Evolutionary conservation across 805 yeast genomes (phyloP), one percentile per base, ranked within the genome.

Genomic region (Lipomyces chichibuensis): DNA sequence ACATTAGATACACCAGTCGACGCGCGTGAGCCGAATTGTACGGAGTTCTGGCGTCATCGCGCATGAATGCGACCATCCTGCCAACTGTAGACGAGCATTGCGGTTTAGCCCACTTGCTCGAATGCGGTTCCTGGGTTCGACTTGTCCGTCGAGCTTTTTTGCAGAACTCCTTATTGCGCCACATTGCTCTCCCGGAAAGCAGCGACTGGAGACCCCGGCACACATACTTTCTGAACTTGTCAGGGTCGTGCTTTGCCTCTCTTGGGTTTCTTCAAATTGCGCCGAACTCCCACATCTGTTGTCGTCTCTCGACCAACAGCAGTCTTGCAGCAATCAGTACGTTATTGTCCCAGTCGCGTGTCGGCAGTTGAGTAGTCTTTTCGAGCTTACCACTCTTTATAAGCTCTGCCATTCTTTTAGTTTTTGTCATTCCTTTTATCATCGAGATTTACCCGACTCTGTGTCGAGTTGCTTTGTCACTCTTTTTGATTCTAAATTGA

Each of bases 331-430:
- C 49, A 23, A 0, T 7, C 49, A 43, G 49, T 43, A 14, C 14
- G 20, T 43, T 23, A n/a, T n/a, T 8, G 20, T 43, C 17, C 43
- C 43, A 0, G 43, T 43, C 49, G 23, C 49, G 23, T 43, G 9
- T 43, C 49, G 9, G 49, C 49, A 43, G 23, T 43, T n/a, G 20
- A 6, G 20, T n/a, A 29, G 32, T 7, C 49, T 43, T n/a, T n/a
- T 43, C 49, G 49, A 43, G 49, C 49, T 43, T 43, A 25, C 55
- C 55, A 52, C 33, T 52, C 55, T 52, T 52, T 52, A 52, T 25
- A 29, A 25, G 33, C 55, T 52, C 55, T 29, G 55, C 20, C 55
- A 29, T 52, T 52, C 55, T 23, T 52, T 52, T 52, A 25, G 33
- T 23, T 52, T 4, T 29, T 8, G 55, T 52, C 55, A 23, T 25